A percentile compares a stretch with the other conserved stretches of the same genome.
Evolutionary conservation across 352 stramenopile species (phyloP).

Genomic region (Phytophthora sp.): DNA sequence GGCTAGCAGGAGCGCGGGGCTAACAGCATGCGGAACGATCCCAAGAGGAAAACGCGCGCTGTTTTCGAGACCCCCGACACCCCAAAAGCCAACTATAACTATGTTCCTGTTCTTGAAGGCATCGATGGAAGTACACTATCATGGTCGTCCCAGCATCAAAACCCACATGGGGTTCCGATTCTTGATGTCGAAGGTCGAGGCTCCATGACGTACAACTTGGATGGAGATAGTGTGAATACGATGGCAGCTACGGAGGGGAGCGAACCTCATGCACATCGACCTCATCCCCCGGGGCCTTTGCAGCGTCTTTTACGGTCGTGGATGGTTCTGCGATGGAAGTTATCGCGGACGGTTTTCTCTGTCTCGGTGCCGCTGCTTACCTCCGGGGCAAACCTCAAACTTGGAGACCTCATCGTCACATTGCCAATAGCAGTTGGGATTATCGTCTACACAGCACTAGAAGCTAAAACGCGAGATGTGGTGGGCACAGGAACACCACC

Average conservation of each 20-base stretch:
- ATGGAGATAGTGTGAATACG: slow-evolving; percentile 30
- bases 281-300: slow-evolving; percentile 22
- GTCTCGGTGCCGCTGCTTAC: slow-evolving; percentile 38
- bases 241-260: slow-evolving; percentile 15
- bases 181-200: slow-evolving; percentile 25
- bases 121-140: slow-evolving; percentile 20
- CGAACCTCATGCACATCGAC: slow-evolving; percentile 8
- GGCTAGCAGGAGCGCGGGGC: slow-evolving; percentile 2
- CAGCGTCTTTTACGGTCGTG: slow-evolving; percentile 36
- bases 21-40: slow-evolving; percentile 21
- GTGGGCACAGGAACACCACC: slow-evolving; percentile 23
- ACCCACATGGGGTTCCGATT: slow-evolving; percentile 29
- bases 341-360: slow-evolving; percentile 37
- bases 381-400: slow-evolving; percentile 32
- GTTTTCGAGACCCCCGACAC: slow-evolving; percentile 7
- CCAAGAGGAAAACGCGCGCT: slow-evolving; percentile 15
- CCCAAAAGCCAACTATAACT: slow-evolving; percentile 23
- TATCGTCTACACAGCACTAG: slow-evolving; percentile 9
- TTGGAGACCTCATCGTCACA: slow-evolving; percentile 46
- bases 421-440: slow-evolving; percentile 20
- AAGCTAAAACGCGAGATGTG: slow-evolving; percentile 20
- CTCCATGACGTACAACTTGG: slow-evolving; percentile 27
- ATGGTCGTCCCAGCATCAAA: slow-evolving; percentile 15
- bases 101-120: slow-evolving; percentile 36
- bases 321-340: slow-evolving; percentile 39